These are phyloP conservation scores for Pelargonium nanum DNA, from an alignment of 345 rosid genomes.

Conservation along the genomic window DNA sequence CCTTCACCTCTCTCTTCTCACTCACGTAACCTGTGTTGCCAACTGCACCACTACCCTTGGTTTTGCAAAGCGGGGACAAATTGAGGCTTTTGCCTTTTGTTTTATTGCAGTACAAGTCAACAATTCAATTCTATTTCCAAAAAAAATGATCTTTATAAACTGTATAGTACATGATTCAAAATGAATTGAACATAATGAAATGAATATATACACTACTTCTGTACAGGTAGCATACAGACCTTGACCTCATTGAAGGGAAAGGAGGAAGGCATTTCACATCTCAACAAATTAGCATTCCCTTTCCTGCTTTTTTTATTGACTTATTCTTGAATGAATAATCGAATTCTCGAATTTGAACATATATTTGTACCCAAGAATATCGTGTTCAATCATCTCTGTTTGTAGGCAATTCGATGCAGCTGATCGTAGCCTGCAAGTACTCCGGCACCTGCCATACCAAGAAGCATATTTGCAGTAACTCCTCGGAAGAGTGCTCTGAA, in stretches of 20 bases:
- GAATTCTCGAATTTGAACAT: not conserved
- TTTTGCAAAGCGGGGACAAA: too few species aligned
- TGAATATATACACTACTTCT: not conserved
- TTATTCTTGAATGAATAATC: not conserved
- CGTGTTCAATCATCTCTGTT: conserved; percentile 2
- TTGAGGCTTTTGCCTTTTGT: too few species aligned
- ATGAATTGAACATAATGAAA: not conserved
- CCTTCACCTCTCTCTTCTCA: too few species aligned
- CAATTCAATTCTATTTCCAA: too few species aligned
- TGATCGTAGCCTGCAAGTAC: conserved; percentile 90
- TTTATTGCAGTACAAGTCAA: too few species aligned
- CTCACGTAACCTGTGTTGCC: too few species aligned
- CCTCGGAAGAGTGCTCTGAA: conserved; percentile 58
- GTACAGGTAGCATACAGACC: not conserved
- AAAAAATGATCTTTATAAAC: too few species aligned
- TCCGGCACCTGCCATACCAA: conserved; percentile 93
- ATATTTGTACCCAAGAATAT: not conserved
- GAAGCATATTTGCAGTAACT: conserved; percentile 86
- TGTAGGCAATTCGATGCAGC: conserved; percentile 54
- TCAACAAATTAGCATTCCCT: too few species aligned
- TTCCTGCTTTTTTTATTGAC: not conserved
- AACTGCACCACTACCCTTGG: too few species aligned
- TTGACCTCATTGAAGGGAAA: too few species aligned
- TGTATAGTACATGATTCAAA: not conserved
- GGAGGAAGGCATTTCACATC: too few species aligned